Evolutionary conservation across 2,329 filamentous ascomycete species (phyloP).

Genomic region (Balansia obtecta): DNA sequence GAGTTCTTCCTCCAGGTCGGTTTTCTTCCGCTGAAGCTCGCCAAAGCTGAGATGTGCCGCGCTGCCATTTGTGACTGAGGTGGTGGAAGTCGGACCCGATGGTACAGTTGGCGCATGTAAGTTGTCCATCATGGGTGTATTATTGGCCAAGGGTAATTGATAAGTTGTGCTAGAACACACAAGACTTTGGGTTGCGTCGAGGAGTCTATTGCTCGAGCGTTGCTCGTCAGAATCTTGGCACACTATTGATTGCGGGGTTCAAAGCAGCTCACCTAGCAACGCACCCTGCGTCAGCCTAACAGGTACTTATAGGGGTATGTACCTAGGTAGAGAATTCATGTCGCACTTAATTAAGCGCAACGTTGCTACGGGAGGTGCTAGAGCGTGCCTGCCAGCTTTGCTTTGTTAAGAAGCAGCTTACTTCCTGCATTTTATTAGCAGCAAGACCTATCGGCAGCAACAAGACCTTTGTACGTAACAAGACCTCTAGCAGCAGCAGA

Average conservation of each 20-base stretch:
- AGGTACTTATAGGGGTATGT: no score
- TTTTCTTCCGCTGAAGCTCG: slow-evolving; percentile 76
- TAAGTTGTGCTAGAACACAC: not conserved
- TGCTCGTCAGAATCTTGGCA: not conserved
- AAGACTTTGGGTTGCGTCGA: not conserved
- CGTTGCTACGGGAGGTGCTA: no score
- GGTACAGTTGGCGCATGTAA: slow-evolving; percentile 48
- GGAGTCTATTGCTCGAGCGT: not conserved
- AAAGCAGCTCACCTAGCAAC: not conserved
- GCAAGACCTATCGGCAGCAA: no score
- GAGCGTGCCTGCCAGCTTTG: no score
- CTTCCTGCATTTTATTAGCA: no score
- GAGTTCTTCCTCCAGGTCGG: slow-evolving; percentile 74
- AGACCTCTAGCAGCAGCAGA: no score
- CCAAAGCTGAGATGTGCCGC: slow-evolving; percentile 55
- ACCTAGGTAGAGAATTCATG: no score
- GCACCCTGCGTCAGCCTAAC: not conserved
- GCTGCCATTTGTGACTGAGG: slow-evolving; percentile 45
- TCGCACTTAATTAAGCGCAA: no score
- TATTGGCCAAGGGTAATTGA: not conserved
- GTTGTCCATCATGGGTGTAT: slow-evolving; percentile 32
- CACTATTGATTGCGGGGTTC: not conserved
- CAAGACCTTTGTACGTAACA: no score
- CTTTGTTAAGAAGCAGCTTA: no score
- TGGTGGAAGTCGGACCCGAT: slow-evolving; percentile 64